Evolutionary conservation across 495 filamentous ascomycete species (phyloP).

Genomic region (Acidomyces sp.): DNA sequence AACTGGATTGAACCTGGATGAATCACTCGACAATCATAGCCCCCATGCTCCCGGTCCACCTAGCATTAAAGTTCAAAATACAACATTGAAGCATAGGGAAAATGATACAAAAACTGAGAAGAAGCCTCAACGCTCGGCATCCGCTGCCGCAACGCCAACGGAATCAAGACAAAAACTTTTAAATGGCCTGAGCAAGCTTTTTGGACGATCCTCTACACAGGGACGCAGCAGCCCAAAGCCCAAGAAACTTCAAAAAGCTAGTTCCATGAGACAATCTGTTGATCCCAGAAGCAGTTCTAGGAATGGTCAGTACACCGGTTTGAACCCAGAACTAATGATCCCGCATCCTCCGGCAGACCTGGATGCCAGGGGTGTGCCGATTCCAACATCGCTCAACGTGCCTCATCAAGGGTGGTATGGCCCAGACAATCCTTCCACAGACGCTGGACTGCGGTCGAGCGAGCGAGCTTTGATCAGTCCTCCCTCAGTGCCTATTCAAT

Average conservation of each 20-base stretch:
- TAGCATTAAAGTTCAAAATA: too few species aligned
- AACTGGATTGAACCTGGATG: too few species aligned
- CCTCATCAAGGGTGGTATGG: slow-evolving; percentile 3
- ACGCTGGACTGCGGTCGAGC: background rate
- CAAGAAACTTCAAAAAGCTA: slow-evolving; percentile 16
- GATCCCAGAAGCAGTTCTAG: too few species aligned
- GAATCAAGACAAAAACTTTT: slow-evolving; percentile 38
- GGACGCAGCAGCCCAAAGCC: slow-evolving; percentile 11
- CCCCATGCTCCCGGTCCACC: too few species aligned
- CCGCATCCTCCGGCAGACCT: too few species aligned
- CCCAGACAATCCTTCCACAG: background rate
- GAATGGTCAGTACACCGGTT: too few species aligned
- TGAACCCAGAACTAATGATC: too few species aligned
- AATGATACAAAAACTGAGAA: slow-evolving; percentile 1
- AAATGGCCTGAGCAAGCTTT: slow-evolving; percentile 30
- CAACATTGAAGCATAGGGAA: too few species aligned
- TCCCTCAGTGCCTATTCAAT: background rate
- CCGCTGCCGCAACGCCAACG: slow-evolving; percentile 3
- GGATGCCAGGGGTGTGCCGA: background rate
- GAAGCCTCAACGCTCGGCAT: slow-evolving; percentile 11
- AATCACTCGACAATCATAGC: too few species aligned
- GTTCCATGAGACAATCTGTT: too few species aligned
- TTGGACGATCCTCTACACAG: slow-evolving; percentile 19
- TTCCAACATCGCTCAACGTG: background rate
- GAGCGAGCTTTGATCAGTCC: background rate